Conservation (phyloP, 2,329 filamentous ascomycete genomes). For the Pseudogymnoascus sp. region DNA sequence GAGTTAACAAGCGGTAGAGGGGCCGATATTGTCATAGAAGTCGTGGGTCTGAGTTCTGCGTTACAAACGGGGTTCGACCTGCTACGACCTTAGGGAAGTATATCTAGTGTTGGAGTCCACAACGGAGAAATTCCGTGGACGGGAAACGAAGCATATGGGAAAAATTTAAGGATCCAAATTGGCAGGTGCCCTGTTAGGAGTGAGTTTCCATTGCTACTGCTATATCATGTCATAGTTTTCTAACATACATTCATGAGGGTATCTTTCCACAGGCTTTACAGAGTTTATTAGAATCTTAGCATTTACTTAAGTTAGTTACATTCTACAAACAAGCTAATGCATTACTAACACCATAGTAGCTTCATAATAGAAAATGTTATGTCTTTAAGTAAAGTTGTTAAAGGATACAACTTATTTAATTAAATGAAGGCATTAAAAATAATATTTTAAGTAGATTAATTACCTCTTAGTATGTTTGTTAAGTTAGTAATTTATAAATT, state of each 20-base stretch:
- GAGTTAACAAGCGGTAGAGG: constrained; percentile 39
- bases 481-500: not conserved
- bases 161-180: constrained; percentile 64
- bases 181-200: constrained; percentile 59
- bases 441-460: constrained; percentile 40
- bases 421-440: constrained; percentile 64
- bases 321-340: not conserved
- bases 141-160: constrained; percentile 37
- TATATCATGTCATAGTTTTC: constrained; percentile 22
- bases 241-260: not conserved
- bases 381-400: constrained; percentile 53
- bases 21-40: constrained; percentile 48
- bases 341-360: constrained; percentile 30
- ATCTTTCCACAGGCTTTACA: constrained; percentile 58
- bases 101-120: constrained; percentile 41
- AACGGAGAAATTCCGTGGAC: constrained; percentile 40
- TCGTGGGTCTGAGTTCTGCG: constrained; percentile 36
- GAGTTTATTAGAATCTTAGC: constrained; percentile 53
- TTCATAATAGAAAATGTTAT: constrained; percentile 68
- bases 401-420: constrained; percentile 61
- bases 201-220: constrained; percentile 25
- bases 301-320: constrained; percentile 51
- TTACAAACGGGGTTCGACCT: constrained; percentile 40
- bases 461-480: not conserved
- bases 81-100: constrained; percentile 40